Percentiles rank a stretch among this genome's conserved stretches.
These are phyloP conservation scores for Pythium scleroteichum DNA, from an alignment of 352 stramenopile genomes.

Conservation along the genomic window DNA sequence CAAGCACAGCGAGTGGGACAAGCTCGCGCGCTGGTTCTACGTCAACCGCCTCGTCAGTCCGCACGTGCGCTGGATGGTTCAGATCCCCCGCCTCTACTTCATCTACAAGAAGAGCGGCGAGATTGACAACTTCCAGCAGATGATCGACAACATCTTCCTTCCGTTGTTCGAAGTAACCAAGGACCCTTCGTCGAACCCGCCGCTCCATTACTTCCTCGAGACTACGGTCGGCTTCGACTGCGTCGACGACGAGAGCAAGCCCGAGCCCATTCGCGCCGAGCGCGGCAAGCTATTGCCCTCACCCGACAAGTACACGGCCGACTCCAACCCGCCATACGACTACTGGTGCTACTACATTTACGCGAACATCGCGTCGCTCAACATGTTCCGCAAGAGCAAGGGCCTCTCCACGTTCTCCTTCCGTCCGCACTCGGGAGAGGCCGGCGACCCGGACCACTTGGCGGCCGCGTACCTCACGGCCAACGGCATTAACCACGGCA, in stretches of 20 bases:
- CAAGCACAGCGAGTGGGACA: slow-evolving; percentile 95
- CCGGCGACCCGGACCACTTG: slow-evolving; percentile 97
- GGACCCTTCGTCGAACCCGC: slow-evolving; percentile 91
- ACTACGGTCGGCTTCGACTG: slow-evolving; percentile 98
- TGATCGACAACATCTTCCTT: slow-evolving; percentile 98
- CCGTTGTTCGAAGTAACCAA: slow-evolving; percentile 98
- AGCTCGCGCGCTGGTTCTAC: slow-evolving; percentile 97
- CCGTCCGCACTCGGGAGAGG: slow-evolving; percentile 98
- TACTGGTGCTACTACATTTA: slow-evolving; percentile 98
- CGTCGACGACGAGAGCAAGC: slow-evolving; percentile 98
- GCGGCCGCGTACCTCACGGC: slow-evolving; percentile 87
- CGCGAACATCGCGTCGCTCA: slow-evolving; percentile 96
- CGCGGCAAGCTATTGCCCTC: slow-evolving; percentile 72
- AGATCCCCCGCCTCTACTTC: slow-evolving; percentile 97
- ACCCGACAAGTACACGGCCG: slow-evolving; percentile 87
- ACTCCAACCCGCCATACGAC: slow-evolving; percentile 92
- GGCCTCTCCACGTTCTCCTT: slow-evolving; percentile 94
- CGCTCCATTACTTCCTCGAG: slow-evolving; percentile 92
- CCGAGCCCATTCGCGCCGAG: slow-evolving; percentile 83
- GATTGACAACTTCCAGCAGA: slow-evolving; percentile 95
- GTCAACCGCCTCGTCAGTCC: slow-evolving; percentile 88
- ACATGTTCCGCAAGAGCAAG: slow-evolving; percentile 91
- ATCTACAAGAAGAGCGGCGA: slow-evolving; percentile 94
- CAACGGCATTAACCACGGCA: slow-evolving; percentile 98
- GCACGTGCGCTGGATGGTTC: slow-evolving; percentile 98